Base-by-base conservation (phyloP, 1,139 yeast species). In the Candida dubliniensis region DNA sequence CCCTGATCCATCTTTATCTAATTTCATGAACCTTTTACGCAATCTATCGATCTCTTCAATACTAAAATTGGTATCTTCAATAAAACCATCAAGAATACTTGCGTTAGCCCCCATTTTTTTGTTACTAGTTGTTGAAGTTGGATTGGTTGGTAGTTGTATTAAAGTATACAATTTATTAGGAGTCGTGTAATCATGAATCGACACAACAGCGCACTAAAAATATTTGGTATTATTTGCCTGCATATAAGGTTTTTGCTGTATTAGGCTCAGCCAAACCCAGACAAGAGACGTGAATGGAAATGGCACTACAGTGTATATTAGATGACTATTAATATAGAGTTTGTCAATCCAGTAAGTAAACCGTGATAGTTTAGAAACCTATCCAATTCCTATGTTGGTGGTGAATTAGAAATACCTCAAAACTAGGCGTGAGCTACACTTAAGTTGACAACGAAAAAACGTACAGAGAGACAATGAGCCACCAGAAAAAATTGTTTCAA, bases 1-100 rank as follows among this genome's bases (percentile, higher is more conserved):
- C 1, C 99, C 99, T 2, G 91, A 83, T 43, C 91, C 86, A 63
- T 95, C 98, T 52, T 86, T 84, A 64, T 95, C 99, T 42, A 95
- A 72, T 61, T 95, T 95, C 95, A 91, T 87, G 64, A 95, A 95
- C 53, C 99, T 74, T 60, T 90, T 90, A 50, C 96, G 81, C 50
- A 95, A 73, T 49, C 99, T 76, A 61, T 91, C 96, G 43, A 95
- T 87, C 61, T 95, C 99, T 52, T 89, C 96, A 43, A 85, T 77
- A 49, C 87, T 91, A 62, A 89, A 86, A 64, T 82, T 83, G n/a
- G 93, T 84, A 35, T 87, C 89, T 60, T 84, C 89, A 61, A 82
- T 80, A 34, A 86, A 74, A 49, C 79, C 75, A 50, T 85, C 90
- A 42, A 86, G 72, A 38, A 86, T 67, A 52, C 77, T 82, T 12